phyloP scores from a whole-genome alignment of 176 grass and related monocot species.

The Saccharum officinarum region DNA sequence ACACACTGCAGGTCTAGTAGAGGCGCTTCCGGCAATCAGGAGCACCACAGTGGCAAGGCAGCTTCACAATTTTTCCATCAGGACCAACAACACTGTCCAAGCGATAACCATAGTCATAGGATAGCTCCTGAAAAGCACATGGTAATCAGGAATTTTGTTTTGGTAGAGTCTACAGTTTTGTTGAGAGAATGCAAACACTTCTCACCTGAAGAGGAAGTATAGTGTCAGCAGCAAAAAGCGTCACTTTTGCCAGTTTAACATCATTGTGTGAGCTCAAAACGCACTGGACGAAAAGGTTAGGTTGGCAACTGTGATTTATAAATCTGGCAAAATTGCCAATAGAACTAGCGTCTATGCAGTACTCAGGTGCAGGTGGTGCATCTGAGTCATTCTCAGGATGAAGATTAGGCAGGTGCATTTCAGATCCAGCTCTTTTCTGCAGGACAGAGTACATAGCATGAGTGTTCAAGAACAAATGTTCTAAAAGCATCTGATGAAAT shows the following conservation, averaged over 20 bases:
- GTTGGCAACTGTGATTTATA: slow-evolving; percentile 91
- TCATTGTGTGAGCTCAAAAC: slow-evolving; percentile 79
- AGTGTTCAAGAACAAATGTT: background rate
- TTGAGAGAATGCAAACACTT: background rate
- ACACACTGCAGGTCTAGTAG: slow-evolving; percentile 39
- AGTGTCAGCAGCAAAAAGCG: slow-evolving; percentile 87
- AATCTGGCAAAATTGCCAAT: slow-evolving; percentile 83
- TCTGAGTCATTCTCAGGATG: slow-evolving; percentile 60
- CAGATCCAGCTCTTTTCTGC: slow-evolving; percentile 76
- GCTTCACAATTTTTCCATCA: slow-evolving; percentile 52
- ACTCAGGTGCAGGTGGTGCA: slow-evolving; percentile 56
- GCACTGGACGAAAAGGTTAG: slow-evolving; percentile 91
- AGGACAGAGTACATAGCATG: background rate
- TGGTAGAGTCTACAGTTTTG: background rate
- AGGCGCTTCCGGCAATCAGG: slow-evolving; percentile 64
- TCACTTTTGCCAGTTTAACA: slow-evolving; percentile 79
- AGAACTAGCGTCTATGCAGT: slow-evolving; percentile 76
- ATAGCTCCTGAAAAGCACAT: slow-evolving; percentile 57
- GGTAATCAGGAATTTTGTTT: background rate
- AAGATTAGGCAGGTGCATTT: slow-evolving; percentile 44
- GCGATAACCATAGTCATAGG: slow-evolving; percentile 69
- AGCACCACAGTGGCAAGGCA: slow-evolving; percentile 66
- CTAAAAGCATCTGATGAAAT: background rate
- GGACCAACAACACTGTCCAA: slow-evolving; percentile 68
- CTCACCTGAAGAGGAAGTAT: slow-evolving; percentile 90